Evolutionary conservation across 129 eudicot genomes (phyloP).

Genomic region (Chrysanthemum lavandulifolium): DNA sequence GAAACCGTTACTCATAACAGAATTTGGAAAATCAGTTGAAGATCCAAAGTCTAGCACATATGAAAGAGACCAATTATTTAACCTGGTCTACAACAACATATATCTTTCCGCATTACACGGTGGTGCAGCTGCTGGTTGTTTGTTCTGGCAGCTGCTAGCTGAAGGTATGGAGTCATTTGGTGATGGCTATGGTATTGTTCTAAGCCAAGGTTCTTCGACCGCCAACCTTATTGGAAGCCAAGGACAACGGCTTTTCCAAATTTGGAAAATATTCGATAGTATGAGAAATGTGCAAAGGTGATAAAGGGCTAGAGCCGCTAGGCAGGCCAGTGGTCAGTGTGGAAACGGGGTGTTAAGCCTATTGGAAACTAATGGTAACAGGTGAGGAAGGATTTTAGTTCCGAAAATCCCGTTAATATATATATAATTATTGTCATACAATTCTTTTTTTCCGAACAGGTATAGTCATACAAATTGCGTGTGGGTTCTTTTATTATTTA

Average conservation of each 20-base stretch:
- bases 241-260: constrained; percentile 55
- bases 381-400: background rate
- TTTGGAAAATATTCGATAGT: constrained; percentile 70
- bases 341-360: constrained; percentile 50
- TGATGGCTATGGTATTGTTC: constrained; percentile 68
- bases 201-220: constrained; percentile 66
- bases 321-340: constrained; percentile 55
- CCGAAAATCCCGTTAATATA: background rate
- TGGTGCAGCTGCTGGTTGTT: constrained; percentile 81
- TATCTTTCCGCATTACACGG: constrained; percentile 81
- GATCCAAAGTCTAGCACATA: constrained; percentile 55
- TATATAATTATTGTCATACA: background rate
- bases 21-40: constrained; percentile 76
- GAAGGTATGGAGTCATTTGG: constrained; percentile 68
- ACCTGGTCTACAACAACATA: constrained; percentile 54
- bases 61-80: constrained; percentile 63
- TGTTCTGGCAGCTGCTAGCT: constrained; percentile 87
- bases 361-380: constrained; percentile 35
- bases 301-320: constrained; percentile 59
- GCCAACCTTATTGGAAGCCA: constrained; percentile 66
- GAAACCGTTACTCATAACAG: constrained; percentile 76
- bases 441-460: background rate
- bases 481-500: background rate
- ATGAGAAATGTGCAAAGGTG: constrained; percentile 61
- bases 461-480: background rate